Conservation (phyloP, 805 yeast genomes). For the Cyberlindnera veronae region DNA sequence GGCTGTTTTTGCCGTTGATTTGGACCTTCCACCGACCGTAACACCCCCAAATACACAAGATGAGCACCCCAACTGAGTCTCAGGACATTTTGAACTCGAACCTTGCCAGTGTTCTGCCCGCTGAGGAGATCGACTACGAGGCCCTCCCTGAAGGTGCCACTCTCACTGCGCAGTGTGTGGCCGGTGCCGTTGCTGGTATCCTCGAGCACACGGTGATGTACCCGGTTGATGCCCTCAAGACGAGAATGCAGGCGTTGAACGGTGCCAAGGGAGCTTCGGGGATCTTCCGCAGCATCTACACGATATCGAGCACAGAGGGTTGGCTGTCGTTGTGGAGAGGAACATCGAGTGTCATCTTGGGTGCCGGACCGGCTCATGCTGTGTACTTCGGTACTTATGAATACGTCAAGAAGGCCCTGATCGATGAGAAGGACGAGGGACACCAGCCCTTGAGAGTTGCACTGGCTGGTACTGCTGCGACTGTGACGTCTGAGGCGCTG, state of each 20-base stretch:
- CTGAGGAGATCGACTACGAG: slow-evolving; percentile 77
- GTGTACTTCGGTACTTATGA: slow-evolving; percentile 95
- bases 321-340: slow-evolving; percentile 91
- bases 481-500: slow-evolving; percentile 84
- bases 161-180: slow-evolving; percentile 71
- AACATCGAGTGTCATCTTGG: slow-evolving; percentile 82
- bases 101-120: slow-evolving; percentile 7
- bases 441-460: slow-evolving; percentile 82
- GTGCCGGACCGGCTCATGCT: slow-evolving; percentile 99
- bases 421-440: slow-evolving; percentile 32
- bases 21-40: too few relatives aligned
- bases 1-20: too few relatives aligned
- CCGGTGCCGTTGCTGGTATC: slow-evolving; percentile 97
- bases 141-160: slow-evolving; percentile 86
- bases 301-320: slow-evolving; percentile 81
- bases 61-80: slow-evolving; percentile 4
- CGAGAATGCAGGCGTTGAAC: slow-evolving; percentile 70
- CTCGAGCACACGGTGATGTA: slow-evolving; percentile 98
- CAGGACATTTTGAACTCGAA: slow-evolving; percentile 12
- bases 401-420: slow-evolving; percentile 43
- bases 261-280: slow-evolving; percentile 13
- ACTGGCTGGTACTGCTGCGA: slow-evolving; percentile 89
- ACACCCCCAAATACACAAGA: too few relatives aligned
- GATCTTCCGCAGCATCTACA: slow-evolving; percentile 56
- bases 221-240: slow-evolving; percentile 92